Conservation (phyloP, 1,139 yeast genomes). For the Suhomyces coccinellae region DNA sequence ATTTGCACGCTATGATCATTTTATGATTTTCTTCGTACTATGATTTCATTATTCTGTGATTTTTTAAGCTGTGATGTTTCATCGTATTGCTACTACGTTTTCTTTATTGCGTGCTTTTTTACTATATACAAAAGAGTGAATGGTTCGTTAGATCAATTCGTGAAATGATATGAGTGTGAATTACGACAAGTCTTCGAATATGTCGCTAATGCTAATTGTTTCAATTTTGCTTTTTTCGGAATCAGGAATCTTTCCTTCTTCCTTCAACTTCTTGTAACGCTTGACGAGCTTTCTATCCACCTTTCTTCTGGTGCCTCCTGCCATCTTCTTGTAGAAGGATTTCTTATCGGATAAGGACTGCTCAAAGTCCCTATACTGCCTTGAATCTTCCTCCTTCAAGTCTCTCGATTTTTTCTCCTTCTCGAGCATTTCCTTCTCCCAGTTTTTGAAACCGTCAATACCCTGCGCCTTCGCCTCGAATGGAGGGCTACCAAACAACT, state of each 20-base stretch:
- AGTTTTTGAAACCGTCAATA: constrained; percentile 32
- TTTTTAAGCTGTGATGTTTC: no score
- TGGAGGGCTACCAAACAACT: constrained; percentile 40
- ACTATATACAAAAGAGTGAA: background rate
- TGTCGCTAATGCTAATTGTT: constrained; percentile 9
- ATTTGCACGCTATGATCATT: no score
- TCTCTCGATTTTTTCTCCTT: constrained; percentile 21
- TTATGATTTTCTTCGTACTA: no score
- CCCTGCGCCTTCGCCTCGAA: constrained; percentile 27
- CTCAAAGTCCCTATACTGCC: constrained; percentile 27
- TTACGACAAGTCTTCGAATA: constrained; percentile 9
- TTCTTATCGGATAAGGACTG: constrained; percentile 20
- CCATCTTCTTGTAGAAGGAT: constrained; percentile 25
- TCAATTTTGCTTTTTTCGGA: constrained; percentile 1
- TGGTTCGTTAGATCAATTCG: background rate
- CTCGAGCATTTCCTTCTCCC: constrained; percentile 34
- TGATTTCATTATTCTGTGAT: no score
- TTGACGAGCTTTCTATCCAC: constrained; percentile 34
- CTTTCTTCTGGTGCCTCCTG: constrained; percentile 31
- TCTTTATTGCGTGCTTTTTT: background rate
- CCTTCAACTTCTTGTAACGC: constrained; percentile 29
- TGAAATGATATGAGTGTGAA: background rate
- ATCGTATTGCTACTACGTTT: no score
- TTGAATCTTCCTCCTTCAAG: constrained; percentile 20
- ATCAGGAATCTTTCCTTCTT: constrained; percentile 23